phyloP scores from a whole-genome alignment of 169 alveolate genomes.

The Babesia bovis region DNA sequence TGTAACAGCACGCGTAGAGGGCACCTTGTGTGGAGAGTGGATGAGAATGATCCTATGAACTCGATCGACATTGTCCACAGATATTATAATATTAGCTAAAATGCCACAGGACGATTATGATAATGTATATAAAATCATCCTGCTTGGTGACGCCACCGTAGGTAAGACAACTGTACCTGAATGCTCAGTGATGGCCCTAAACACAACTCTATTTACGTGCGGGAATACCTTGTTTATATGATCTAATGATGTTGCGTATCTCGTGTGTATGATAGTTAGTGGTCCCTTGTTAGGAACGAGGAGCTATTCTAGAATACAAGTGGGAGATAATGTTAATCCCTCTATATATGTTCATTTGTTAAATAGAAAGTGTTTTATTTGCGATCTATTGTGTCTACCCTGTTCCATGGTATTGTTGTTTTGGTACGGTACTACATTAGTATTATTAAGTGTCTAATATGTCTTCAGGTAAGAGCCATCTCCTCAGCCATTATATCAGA shows the following conservation, averaged over 20 bases:
- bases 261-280: neutral
- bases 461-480: constrained; percentile 85
- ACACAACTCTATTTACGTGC: too few relatives aligned
- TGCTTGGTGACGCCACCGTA: constrained; percentile 96
- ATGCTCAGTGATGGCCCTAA: too few relatives aligned
- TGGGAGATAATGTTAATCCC: too few relatives aligned
- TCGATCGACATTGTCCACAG: neutral
- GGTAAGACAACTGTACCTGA: constrained; percentile 72
- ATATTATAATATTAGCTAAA: constrained; percentile 8
- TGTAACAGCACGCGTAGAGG: constrained; percentile 8
- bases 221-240: too few relatives aligned
- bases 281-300: too few relatives aligned
- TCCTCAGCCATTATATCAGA: constrained; percentile 91
- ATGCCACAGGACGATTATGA: constrained; percentile 85
- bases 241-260: neutral
- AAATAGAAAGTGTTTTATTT: too few relatives aligned
- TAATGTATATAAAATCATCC: constrained; percentile 86
- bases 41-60: neutral
- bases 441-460: neutral
- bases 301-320: too few relatives aligned
- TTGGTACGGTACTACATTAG: too few relatives aligned
- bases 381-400: too few relatives aligned
- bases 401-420: too few relatives aligned
- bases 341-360: too few relatives aligned
- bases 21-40: constrained; percentile 35